Evolutionary conservation across 495 filamentous ascomycete species (phyloP).

Genomic region (Arthonia radiata): DNA sequence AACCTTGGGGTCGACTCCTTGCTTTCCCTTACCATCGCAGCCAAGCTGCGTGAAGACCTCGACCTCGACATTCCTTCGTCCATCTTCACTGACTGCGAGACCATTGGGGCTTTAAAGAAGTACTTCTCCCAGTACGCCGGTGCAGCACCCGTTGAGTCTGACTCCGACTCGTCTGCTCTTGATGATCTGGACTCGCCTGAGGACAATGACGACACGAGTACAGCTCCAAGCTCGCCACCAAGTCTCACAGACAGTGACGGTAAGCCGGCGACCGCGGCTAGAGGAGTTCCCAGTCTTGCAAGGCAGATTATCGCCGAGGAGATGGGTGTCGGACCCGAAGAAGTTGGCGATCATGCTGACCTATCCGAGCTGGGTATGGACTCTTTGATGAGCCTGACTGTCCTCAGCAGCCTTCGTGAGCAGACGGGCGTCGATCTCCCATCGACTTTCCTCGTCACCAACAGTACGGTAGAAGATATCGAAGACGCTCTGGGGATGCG

Average conservation of each 20-base stretch:
- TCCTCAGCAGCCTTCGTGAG: conserved; percentile 18
- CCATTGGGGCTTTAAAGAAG: conserved; percentile 21
- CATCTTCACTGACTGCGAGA: conserved; percentile 18
- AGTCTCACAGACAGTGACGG: conserved; percentile 13
- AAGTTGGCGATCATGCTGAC: conserved; percentile 16
- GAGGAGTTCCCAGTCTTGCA: conserved; percentile 13
- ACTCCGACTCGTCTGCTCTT: conserved; percentile 9
- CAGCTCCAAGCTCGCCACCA: conserved; percentile 16
- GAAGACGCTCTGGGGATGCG: conserved; percentile 20
- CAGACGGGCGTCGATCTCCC: conserved; percentile 19
- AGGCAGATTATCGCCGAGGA: conserved; percentile 18
- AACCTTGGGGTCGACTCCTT: conserved; percentile 30
- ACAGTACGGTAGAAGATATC: conserved; percentile 22
- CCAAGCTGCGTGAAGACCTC: conserved; percentile 27
- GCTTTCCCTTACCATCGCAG: conserved; percentile 19
- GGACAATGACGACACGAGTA: conserved; percentile 10
- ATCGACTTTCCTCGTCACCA: conserved; percentile 17
- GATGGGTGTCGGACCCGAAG: conserved; percentile 19
- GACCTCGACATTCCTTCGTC: conserved; percentile 17
- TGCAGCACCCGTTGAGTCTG: conserved; percentile 10
- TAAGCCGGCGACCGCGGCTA: conserved; percentile 8
- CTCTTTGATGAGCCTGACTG: conserved; percentile 20
- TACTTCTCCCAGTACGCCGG: conserved; percentile 18
- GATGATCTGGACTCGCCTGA: conserved; percentile 13
- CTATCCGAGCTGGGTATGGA: conserved; percentile 21